Conservation (phyloP, 768 basidiomycete genomes). For the Lentinula lateritia region DNA sequence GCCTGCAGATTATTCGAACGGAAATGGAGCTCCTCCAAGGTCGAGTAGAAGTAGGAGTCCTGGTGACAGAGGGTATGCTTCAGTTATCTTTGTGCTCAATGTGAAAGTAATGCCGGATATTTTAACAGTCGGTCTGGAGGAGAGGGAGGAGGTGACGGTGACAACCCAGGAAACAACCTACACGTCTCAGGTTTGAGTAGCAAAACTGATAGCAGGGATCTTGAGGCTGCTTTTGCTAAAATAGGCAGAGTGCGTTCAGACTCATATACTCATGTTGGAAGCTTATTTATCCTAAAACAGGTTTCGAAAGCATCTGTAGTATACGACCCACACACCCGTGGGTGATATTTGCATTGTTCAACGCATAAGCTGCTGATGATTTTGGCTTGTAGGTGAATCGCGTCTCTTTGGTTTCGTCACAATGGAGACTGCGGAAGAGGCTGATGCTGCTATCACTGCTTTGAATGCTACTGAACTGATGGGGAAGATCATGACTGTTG, state of each 20-base stretch:
- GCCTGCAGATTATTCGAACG: constrained; percentile 35
- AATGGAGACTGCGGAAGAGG: constrained; percentile 80
- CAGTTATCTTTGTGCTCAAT: constrained; percentile 9
- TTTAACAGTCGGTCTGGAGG: constrained; percentile 34
- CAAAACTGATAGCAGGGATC: constrained; percentile 71
- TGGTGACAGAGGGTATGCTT: constrained; percentile 51
- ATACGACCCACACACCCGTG: constrained; percentile 67
- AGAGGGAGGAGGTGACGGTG: constrained; percentile 26
- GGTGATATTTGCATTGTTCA: constrained; percentile 74
- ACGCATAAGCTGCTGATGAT: constrained; percentile 33
- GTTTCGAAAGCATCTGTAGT: constrained; percentile 68
- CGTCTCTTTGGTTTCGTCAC: constrained; percentile 71
- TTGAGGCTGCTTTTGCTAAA: constrained; percentile 86
- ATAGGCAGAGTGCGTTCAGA: constrained; percentile 66
- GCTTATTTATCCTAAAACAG: constrained; percentile 28
- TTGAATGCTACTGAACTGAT: constrained; percentile 80
- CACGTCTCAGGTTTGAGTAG: constrained; percentile 56
- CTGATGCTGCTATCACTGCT: constrained; percentile 83
- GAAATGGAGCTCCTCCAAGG: constrained; percentile 50
- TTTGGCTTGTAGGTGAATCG: constrained; percentile 28
- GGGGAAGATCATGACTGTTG: constrained; percentile 86
- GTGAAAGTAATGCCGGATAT: neutral
- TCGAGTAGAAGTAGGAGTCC: constrained; percentile 82
- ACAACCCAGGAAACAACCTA: constrained; percentile 65
- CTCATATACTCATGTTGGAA: neutral